Percentiles rank a stretch among this genome's conserved stretches.
Conservation (phyloP, 805 yeast genomes). For the Jamesozyma piceae region DNA sequence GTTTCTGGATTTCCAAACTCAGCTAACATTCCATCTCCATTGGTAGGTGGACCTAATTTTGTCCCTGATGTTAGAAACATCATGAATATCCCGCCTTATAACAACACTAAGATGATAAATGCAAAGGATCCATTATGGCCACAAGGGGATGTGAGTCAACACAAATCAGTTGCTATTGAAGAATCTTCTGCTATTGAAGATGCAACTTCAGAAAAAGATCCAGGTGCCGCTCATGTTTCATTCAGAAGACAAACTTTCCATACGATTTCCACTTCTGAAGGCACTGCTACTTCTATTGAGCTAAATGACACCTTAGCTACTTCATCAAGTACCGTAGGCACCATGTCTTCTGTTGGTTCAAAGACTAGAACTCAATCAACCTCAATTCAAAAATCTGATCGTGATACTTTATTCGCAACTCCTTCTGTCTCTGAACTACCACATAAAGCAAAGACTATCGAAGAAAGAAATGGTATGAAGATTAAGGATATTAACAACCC, state of each 20-base stretch:
- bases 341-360: constrained; percentile 7
- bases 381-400: constrained; percentile 19
- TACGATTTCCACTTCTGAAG: constrained; percentile 21
- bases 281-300: constrained; percentile 1
- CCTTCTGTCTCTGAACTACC: constrained; percentile 1
- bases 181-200: constrained; percentile 10
- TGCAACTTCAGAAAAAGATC: constrained; percentile 6
- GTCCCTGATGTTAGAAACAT: constrained; percentile 1
- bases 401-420: constrained; percentile 8
- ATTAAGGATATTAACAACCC: constrained; percentile 8
- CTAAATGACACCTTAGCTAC: not conserved
- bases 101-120: constrained; percentile 1
- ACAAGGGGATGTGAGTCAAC: constrained; percentile 5
- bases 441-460: constrained; percentile 9
- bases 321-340: constrained; percentile 3
- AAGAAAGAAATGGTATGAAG: constrained; percentile 4
- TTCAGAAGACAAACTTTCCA: constrained; percentile 31
- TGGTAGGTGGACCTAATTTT: constrained; percentile 4
- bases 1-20: constrained; percentile 10
- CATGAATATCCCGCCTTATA: constrained; percentile 1
- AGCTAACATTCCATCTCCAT: constrained; percentile 2
- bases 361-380: constrained; percentile 25
- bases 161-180: constrained; percentile 5
- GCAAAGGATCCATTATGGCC: constrained; percentile 18
- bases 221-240: constrained; percentile 11